Evolutionary conservation across 805 yeast genomes (phyloP), one percentile per base, ranked within the genome.

Genomic region (Cyberlindnera maritima): DNA sequence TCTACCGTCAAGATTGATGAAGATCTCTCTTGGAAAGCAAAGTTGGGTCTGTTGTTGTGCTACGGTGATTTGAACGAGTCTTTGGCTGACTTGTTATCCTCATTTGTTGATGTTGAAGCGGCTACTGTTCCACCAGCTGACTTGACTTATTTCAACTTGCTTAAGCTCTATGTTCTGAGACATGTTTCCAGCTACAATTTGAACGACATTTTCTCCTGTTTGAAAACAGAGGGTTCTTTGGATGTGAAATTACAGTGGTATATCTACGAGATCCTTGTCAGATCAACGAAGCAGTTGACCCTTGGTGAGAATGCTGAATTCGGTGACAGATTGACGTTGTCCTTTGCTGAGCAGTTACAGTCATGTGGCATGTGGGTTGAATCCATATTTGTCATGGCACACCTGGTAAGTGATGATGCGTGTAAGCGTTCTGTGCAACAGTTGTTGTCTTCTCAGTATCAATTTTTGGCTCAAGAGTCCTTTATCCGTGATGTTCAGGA

Each of bases 21-120:
- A 2, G 78, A 73, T 2, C 70, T 86, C 25, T 75, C 84, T 14
- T 87, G 96, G 95, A 72, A 77, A 48, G 69, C 83, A 28, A 71
- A 77, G 20, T 69, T 91, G 28, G 79, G 81, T 1, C 54, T 87
- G 44, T 61, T 72, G 17, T 55, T 90, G n/a, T 79, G 78, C 59
- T 91, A 83, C 64, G 88, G 87, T 9, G 75, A 77, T 51, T 53
- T 69, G 17, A 72, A 69, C 49, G 62, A 60, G 32, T 37, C 65
- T 4, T 50, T 76, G 3, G 47, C 65, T 13, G 64, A 64, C 9
- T 56, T 67, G 3, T 50, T 77, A 1, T 44, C 59, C 2, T 55
- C 60, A 3, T 64, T 68, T 41, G 47, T 65, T 34, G 41, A 51
- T 6, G 41, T 58, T 14, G 41, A 58, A 21, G 48, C 48, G 4